Conservation (phyloP, 164 flowering plant genomes). For the Saururus chinensis region DNA sequence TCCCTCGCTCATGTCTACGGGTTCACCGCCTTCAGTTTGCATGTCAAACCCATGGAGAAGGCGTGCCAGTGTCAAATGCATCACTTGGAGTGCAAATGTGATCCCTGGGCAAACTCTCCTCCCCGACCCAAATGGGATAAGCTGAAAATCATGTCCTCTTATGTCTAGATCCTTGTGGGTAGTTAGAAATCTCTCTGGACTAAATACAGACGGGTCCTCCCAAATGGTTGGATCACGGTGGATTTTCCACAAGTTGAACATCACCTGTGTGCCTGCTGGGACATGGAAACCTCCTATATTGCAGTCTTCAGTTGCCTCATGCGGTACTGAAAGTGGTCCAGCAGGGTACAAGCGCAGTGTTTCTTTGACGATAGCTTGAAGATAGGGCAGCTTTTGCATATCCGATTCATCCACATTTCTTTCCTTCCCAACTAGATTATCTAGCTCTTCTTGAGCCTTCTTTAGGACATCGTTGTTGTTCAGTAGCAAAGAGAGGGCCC, state of each 20-base stretch:
- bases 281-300: conserved; percentile 5
- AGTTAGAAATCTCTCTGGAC: conserved; percentile 10
- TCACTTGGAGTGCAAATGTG: neutral
- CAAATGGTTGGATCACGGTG: conserved; percentile 9
- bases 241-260: conserved; percentile 5
- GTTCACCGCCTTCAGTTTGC: neutral
- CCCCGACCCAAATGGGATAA: conserved; percentile 11
- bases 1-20: conserved; percentile 13
- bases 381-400: conserved; percentile 1
- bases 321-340: conserved; percentile 5
- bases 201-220: conserved; percentile 5
- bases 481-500: conserved; percentile 8
- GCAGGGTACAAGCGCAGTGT: conserved; percentile 11
- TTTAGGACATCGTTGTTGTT: conserved; percentile 1
- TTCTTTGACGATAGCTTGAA: conserved; percentile 7
- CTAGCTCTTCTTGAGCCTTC: conserved; percentile 10
- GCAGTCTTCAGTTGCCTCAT: conserved; percentile 10
- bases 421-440: neutral
- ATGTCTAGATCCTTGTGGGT: neutral
- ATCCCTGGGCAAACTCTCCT: conserved; percentile 9
- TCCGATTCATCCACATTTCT: conserved; percentile 10
- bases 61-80: conserved; percentile 8
- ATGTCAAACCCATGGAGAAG: conserved; percentile 9
- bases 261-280: conserved; percentile 5
- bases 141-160: conserved; percentile 8